A percentile compares a stretch with the other conserved stretches of the same genome.
Conservation (phyloP, 371 early-diverging fungal species). For the Blakeslea trispora region DNA sequence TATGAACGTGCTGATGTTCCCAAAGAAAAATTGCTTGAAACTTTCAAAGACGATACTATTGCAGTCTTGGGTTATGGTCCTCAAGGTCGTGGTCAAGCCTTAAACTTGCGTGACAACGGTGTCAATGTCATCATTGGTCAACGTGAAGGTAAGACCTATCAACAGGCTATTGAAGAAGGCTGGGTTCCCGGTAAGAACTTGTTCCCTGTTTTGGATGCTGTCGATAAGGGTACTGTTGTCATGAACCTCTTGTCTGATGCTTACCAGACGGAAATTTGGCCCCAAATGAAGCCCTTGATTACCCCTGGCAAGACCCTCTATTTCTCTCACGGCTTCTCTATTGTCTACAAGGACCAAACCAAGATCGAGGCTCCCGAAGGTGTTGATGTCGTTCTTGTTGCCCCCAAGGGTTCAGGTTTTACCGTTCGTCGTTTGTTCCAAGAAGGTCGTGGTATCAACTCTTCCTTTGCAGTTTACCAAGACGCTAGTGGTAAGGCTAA, state of each 20-base stretch:
- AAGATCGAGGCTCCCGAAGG: constrained; percentile 87
- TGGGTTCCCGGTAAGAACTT: constrained; percentile 97
- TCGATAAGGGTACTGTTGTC: constrained; percentile 88
- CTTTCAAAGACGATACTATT: constrained; percentile 93
- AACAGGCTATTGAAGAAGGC: constrained; percentile 93
- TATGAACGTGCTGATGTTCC: constrained; percentile 96
- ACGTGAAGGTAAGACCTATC: constrained; percentile 92
- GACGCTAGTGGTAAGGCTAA: constrained; percentile 91
- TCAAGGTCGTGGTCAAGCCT: constrained; percentile 95
- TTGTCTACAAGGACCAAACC: constrained; percentile 93
- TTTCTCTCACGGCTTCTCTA: constrained; percentile 97
- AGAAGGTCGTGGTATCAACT: constrained; percentile 97
- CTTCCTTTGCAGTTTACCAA: constrained; percentile 94
- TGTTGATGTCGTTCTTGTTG: constrained; percentile 95
- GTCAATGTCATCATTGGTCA: constrained; percentile 95
- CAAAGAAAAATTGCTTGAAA: constrained; percentile 84
- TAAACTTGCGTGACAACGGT: constrained; percentile 96
- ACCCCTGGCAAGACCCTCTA: constrained; percentile 97
- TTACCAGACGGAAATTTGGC: constrained; percentile 93
- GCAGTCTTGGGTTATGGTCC: constrained; percentile 98
- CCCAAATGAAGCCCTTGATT: constrained; percentile 83
- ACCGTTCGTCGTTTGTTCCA: constrained; percentile 96
- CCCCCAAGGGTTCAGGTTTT: constrained; percentile 96
- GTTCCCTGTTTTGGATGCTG: constrained; percentile 92
- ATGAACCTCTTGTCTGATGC: constrained; percentile 97